Percentiles rank a stretch among this genome's conserved stretches.
Evolutionary conservation across 108 stramenopile genomes (phyloP).

Genomic region (Parietichytrium sp.): DNA sequence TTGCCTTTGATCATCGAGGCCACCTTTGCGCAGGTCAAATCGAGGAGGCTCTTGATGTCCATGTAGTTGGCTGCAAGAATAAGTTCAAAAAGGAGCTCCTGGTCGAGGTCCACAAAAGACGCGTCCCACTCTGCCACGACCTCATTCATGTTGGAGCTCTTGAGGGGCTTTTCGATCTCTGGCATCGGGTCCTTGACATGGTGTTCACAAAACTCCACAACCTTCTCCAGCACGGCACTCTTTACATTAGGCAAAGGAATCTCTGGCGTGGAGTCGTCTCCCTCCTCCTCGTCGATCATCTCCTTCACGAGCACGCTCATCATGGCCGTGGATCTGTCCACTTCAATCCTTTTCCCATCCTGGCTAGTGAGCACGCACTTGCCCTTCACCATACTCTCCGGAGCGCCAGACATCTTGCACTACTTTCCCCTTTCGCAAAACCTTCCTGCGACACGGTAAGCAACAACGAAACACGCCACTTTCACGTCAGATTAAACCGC

Average conservation of each 20-base stretch:
- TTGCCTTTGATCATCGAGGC: conserved; percentile 74
- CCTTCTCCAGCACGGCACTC: conserved; percentile 85
- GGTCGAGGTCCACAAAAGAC: conserved; percentile 94
- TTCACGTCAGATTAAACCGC: too few species aligned
- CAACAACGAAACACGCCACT: too few species aligned
- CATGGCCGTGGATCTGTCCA: conserved; percentile 82
- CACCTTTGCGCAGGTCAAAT: conserved; percentile 96
- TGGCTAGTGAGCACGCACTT: conserved; percentile 72
- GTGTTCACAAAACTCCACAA: conserved; percentile 96
- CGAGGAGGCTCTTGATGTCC: conserved; percentile 84
- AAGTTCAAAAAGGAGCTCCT: conserved; percentile 95
- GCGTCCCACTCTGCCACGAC: conserved; percentile 99
- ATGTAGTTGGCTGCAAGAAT: conserved; percentile 68
- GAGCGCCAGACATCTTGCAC: too few species aligned
- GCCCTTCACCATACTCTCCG: too few species aligned
- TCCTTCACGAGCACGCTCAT: conserved; percentile 96
- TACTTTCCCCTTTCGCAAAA: too few species aligned
- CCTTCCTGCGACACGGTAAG: too few species aligned
- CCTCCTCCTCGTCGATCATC: conserved; percentile 86
- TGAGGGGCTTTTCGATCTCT: conserved; percentile 98
- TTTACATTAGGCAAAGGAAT: conserved; percentile 99
- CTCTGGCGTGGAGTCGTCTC: conserved; percentile 81
- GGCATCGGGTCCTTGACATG: conserved; percentile 85
- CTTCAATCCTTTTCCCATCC: conserved; percentile 91
- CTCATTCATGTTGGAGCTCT: conserved; percentile 88